Base-by-base conservation (phyloP, 495 filamentous ascomycete genomes). In the Trichoderma virens region DNA sequence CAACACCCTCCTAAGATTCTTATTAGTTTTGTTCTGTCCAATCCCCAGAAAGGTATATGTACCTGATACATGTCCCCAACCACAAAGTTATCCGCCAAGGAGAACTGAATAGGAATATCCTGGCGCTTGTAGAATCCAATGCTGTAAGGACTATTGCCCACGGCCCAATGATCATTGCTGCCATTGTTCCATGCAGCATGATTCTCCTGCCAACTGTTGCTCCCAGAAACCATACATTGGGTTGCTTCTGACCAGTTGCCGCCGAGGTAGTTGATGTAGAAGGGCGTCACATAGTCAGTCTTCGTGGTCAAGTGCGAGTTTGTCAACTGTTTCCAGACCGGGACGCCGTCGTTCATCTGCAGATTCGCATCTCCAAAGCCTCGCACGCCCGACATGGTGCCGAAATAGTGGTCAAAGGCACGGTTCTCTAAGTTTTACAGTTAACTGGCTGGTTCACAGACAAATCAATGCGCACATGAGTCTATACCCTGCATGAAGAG, bases 401-500 rank as follows among this genome's bases (percentile, higher is more conserved):
- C 82, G 62, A 82, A 83, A 67, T 84, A 83, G 71, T 82, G 70
- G 35, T 72, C 70, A 43, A 72, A 72, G 11, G 68, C 69, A 39
- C 70, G 43, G 60, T 68, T 70, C 64, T 67, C 69, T 72, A n/a
- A n/a, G n/a, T n/a, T n/a, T n/a, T n/a, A 34, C 13, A 18, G 6
- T 27, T 51, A 38, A 38, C 68, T 23, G 64, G 34, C 51, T 32
- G 16, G 35, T 16, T 51, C 13, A n/a, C 20, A 47, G 9, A 20
- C 4, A 20, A 25, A n/a, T n/a, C n/a, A 20, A 20, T 20, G n/a
- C 18, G 34, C 34, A 2, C 63, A 34, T 20, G n/a, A n/a, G n/a
- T n/a, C n/a, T 64, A 80, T 80, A 70, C 82, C 82, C 68, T 85
- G 82, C 82, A 85, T 85, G 72, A 85, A 85, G 32, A 85, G 76